Evolutionary conservation across 441 rosid species (phyloP).

Genomic region (Bruguiera hainesii): DNA sequence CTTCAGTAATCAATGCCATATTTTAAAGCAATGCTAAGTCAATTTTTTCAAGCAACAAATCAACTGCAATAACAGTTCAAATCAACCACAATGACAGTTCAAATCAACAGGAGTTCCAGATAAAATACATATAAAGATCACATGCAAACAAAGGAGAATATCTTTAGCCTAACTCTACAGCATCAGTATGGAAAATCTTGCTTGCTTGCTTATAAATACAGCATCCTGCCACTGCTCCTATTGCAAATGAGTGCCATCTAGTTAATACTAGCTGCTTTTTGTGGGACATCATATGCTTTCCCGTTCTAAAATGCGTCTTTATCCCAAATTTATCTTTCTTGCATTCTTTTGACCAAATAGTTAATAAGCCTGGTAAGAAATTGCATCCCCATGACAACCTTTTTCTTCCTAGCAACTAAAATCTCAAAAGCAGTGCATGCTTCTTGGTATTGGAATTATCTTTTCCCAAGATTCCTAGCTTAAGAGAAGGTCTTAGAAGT

Average conservation of each 20-base stretch:
- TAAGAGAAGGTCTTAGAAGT: background rate
- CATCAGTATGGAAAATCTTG: too few species aligned
- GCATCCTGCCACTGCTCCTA: background rate
- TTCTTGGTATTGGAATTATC: background rate
- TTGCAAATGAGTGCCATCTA: constrained; percentile 1
- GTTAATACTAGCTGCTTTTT: background rate
- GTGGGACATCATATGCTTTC: background rate
- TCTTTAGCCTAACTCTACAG: too few species aligned
- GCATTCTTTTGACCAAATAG: background rate
- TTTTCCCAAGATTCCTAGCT: background rate
- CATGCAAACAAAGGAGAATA: too few species aligned
- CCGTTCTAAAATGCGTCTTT: background rate
- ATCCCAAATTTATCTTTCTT: background rate
- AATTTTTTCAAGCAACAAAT: background rate
- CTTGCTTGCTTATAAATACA: too few species aligned
- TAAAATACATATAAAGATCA: too few species aligned
- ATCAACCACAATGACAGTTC: too few species aligned
- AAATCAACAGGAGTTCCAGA: too few species aligned
- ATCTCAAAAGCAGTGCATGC: background rate
- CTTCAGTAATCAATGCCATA: background rate
- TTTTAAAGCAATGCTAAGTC: background rate
- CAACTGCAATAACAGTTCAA: too few species aligned
- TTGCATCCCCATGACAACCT: background rate
- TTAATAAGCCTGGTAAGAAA: background rate
- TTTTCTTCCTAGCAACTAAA: background rate